phyloP scores from a whole-genome alignment of 176 grass and related monocot species.

The Eleusine coracana region DNA sequence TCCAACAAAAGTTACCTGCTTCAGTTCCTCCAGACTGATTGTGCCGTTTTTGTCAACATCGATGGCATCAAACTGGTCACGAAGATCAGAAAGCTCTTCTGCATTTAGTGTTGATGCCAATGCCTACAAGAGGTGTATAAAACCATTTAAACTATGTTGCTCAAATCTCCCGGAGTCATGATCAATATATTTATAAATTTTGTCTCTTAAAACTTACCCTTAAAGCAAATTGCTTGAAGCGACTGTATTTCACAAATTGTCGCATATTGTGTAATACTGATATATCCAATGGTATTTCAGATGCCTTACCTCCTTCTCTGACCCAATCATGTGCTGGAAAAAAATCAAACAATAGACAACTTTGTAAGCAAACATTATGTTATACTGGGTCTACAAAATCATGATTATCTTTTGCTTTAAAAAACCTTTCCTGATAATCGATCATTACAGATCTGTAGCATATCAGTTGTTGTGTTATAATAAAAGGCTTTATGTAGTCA shows the following conservation, averaged over 20 bases:
- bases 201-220: constrained; percentile 54
- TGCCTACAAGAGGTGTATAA: constrained; percentile 58
- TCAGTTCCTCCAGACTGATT: constrained; percentile 94
- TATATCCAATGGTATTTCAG: constrained; percentile 91
- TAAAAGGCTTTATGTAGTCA: background rate
- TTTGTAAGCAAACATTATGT: background rate
- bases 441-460: background rate
- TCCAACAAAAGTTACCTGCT: constrained; percentile 55
- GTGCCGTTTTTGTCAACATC: constrained; percentile 90
- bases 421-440: background rate
- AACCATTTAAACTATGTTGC: constrained; percentile 18
- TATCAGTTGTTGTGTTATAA: background rate
- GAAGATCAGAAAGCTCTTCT: constrained; percentile 79
- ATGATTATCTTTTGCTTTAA: too few species aligned
- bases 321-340: constrained; percentile 91
- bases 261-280: constrained; percentile 91
- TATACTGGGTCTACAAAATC: constrained; percentile 9
- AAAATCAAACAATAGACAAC: constrained; percentile 30
- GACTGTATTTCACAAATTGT: constrained; percentile 94
- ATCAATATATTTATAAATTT: constrained; percentile 1
- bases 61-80: constrained; percentile 93
- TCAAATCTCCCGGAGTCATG: constrained; percentile 7
- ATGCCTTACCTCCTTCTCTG: constrained; percentile 90
- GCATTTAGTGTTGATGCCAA: constrained; percentile 80
- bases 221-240: constrained; percentile 97